Percentiles rank a stretch among this genome's conserved stretches.
These are phyloP conservation scores for Linaria vulgaris DNA, from an alignment of 257 asterid species.

Conservation along the genomic window DNA sequence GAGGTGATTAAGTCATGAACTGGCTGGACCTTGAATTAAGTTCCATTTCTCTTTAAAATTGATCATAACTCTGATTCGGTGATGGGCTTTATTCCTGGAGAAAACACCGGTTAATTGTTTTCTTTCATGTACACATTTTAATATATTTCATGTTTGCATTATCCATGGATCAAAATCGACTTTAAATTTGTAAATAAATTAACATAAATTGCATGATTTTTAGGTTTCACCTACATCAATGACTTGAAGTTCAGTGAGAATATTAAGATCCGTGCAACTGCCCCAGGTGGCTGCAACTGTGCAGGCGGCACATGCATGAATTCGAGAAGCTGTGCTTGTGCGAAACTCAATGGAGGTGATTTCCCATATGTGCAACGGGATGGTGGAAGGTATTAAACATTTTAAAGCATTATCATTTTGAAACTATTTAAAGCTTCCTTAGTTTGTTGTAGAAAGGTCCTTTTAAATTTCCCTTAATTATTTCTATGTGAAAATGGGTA, in stretches of 20 bases:
- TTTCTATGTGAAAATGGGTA: background rate
- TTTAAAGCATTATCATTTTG: background rate
- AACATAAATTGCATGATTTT: conserved; percentile 1
- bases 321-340: conserved; percentile 69
- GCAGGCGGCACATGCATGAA: conserved; percentile 55
- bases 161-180: background rate
- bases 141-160: background rate
- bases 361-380: conserved; percentile 71
- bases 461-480: background rate
- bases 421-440: background rate
- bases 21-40: background rate
- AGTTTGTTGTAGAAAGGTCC: background rate
- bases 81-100: too few relatives aligned
- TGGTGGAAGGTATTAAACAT: conserved; percentile 69
- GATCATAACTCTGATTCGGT: too few relatives aligned
- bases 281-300: conserved; percentile 65
- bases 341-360: conserved; percentile 74
- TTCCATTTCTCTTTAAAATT: too few relatives aligned
- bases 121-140: background rate
- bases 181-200: background rate
- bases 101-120: background rate
- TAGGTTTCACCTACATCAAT: conserved; percentile 65
- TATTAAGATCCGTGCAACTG: conserved; percentile 39
- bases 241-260: conserved; percentile 45
- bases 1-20: background rate